These are phyloP conservation scores for Sporothrix luriei DNA, from an alignment of 2,329 filamentous ascomycete genomes.

Conservation along the genomic window DNA sequence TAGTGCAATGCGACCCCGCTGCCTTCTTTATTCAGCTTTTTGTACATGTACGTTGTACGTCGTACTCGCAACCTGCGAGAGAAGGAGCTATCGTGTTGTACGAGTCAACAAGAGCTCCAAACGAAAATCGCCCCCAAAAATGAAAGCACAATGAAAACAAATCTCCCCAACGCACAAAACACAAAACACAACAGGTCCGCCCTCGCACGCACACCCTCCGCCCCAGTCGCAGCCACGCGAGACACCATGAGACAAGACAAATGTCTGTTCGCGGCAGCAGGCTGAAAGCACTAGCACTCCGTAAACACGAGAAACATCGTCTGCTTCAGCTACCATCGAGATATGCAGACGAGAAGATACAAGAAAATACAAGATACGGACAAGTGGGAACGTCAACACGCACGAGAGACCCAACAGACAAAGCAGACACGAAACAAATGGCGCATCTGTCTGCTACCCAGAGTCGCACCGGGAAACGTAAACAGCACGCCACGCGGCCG, in stretches of 20 bases:
- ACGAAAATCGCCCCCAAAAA: background rate
- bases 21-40: background rate
- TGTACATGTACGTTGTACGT: too few species aligned
- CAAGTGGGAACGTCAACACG: too few species aligned
- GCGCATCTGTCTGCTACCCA: background rate
- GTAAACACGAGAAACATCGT: background rate
- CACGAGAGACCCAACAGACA: background rate
- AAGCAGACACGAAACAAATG: conserved; percentile 18
- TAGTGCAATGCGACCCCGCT: background rate
- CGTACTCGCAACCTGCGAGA: background rate
- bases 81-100: conserved; percentile 11
- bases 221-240: background rate
- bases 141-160: conserved; percentile 2
- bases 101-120: background rate
- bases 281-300: background rate
- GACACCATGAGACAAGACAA: background rate
- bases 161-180: background rate
- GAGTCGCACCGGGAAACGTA: background rate
- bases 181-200: background rate
- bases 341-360: background rate
- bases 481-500: conserved; percentile 11
- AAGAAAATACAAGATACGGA: too few species aligned
- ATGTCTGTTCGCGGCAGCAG: conserved; percentile 6
- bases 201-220: conserved; percentile 13
- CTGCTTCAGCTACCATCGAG: background rate